Conservation (phyloP, 2,329 filamentous ascomycete genomes). For the Reticulascus tulasneorum region DNA sequence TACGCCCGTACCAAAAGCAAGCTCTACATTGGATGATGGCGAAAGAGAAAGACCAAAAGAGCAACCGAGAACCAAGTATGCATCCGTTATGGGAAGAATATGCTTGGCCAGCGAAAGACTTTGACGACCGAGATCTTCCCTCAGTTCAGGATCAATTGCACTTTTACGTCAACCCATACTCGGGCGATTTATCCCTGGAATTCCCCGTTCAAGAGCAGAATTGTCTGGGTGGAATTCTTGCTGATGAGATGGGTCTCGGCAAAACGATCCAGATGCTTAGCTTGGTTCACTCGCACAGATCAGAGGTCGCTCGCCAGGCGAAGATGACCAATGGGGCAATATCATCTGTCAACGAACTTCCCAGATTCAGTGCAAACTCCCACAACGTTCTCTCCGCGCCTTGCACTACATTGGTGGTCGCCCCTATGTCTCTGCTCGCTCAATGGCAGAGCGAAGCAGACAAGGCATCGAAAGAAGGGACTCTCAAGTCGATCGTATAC, state of each 20-base stretch:
- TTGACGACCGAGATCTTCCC: constrained; percentile 74
- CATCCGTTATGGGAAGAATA: constrained; percentile 98
- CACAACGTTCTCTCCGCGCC: constrained; percentile 64
- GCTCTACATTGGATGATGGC: constrained; percentile 94
- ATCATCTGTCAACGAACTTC: constrained; percentile 55
- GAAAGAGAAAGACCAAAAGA: constrained; percentile 79
- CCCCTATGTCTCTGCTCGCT: constrained; percentile 91
- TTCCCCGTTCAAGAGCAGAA: constrained; percentile 94
- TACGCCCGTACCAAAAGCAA: constrained; percentile 93
- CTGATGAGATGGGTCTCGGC: constrained; percentile 95
- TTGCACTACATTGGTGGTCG: constrained; percentile 90
- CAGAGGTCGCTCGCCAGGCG: constrained; percentile 42
- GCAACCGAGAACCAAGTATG: constrained; percentile 75
- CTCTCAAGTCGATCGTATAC: constrained; percentile 81
- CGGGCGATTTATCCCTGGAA: constrained; percentile 84
- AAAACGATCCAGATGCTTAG: constrained; percentile 99
- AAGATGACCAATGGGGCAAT: constrained; percentile 24
- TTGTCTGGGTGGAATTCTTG: constrained; percentile 87
- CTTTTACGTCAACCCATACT: constrained; percentile 97
- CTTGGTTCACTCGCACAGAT: constrained; percentile 79
- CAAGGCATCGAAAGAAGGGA: constrained; percentile 81
- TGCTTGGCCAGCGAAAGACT: constrained; percentile 79
- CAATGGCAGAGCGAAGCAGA: constrained; percentile 97
- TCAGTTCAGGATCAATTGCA: constrained; percentile 59
- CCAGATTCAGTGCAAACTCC: constrained; percentile 56